Base-by-base conservation (phyloP, 2,329 filamentous ascomycete genomes). In the Sarocladium strictum region DNA sequence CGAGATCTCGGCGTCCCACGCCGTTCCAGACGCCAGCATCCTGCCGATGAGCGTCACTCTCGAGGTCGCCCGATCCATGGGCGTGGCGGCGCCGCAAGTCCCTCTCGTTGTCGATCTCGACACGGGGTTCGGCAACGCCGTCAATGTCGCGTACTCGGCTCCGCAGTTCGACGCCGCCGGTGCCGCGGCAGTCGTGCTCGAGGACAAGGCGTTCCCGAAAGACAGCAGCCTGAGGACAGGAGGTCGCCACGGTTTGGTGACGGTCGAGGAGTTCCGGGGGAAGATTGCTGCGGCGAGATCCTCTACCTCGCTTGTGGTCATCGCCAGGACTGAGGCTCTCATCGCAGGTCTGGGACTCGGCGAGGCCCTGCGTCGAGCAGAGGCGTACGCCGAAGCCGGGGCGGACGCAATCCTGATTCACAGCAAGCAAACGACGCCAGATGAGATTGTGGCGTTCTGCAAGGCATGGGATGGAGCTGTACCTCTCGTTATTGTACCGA, bases 1-100 rank as follows among this genome's bases (percentile, higher is more conserved):
- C 23, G 57, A 58, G 45, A 51, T 58, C 6, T 58, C 57, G 12
- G 57, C 55, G 12, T 57, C 55, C 14, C 54, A 58, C 51, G 57
- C 57, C 2, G 55, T 58, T 1, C 57, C 57, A 1, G 57, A 57
- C 38, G 57, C 57, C 21, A 58, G 57, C 23, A 58, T 58, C 24
- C 24, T 58, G 2, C 32, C 38, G 11, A 50, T 50, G 32, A 45
- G 23, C 27, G 23, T 52, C 24, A 55, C 52, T 23, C 47, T 55
- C 32, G 54, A 55, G 11, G 27, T 52, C 24, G 45, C 54, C n/a
- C 45, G 54, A 6, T 26, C 54, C 12, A 55, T 55, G 47, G 53
- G 47, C 29, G 9, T 26, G 5, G 45, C 23, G 2, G 47, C 27
- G 3, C 35, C 45, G 38, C 19, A 52, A 14, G 21, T 55, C 6